Evolutionary conservation across 495 filamentous ascomycete genomes (phyloP).

Genomic region (Jackrogersella multiformis): DNA sequence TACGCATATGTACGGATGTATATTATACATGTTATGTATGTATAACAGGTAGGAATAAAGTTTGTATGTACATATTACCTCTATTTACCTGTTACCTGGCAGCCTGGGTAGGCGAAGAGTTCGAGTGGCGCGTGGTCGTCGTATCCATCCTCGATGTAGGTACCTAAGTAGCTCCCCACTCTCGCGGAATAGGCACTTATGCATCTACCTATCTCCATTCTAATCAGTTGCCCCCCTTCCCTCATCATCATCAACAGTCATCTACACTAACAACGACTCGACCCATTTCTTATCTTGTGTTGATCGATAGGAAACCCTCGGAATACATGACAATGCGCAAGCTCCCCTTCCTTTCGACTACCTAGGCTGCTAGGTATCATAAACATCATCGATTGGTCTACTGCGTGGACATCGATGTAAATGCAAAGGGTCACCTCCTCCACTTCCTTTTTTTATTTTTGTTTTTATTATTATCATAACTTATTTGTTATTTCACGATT

Average conservation of each 20-base stretch:
- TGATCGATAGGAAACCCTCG: conserved; percentile 9
- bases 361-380: no score
- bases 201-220: conserved; percentile 8
- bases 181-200: neutral
- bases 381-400: no score
- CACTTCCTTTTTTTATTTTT: no score
- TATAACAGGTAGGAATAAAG: neutral
- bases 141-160: conserved; percentile 18
- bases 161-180: conserved; percentile 17
- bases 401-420: no score
- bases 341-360: neutral
- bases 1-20: neutral
- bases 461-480: no score
- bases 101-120: no score
- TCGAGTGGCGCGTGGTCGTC: conserved; percentile 21
- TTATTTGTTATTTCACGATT: no score
- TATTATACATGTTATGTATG: neutral
- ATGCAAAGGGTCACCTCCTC: no score
- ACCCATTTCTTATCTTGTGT: conserved; percentile 10
- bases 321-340: neutral
- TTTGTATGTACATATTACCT: neutral
- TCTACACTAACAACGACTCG: neutral
- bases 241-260: neutral
- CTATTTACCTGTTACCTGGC: no score
- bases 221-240: conserved; percentile 1